phyloP scores from a whole-genome alignment of 2,329 filamentous ascomycete genomes.

The Verticillium alfalfae region DNA sequence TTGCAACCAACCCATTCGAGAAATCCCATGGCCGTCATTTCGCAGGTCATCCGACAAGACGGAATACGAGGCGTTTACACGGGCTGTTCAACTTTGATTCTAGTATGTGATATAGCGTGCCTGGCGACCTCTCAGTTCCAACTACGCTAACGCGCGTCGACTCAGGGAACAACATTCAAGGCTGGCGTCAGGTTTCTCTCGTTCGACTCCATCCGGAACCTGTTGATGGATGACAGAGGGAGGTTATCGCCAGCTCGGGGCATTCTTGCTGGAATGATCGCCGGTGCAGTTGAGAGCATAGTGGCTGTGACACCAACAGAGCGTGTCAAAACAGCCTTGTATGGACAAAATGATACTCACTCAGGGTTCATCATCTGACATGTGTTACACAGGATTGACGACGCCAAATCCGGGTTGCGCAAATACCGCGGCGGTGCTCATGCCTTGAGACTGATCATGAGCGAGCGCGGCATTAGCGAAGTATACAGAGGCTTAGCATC shows the following conservation, averaged over 20 bases:
- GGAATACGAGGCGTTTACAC: conserved; percentile 54
- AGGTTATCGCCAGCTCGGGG: conserved; percentile 49
- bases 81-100: conserved; percentile 54
- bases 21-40: conserved; percentile 54
- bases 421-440: conserved; percentile 23
- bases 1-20: conserved; percentile 32
- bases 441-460: conserved; percentile 24
- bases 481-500: conserved; percentile 38
- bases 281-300: conserved; percentile 55
- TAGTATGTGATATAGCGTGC: conserved; percentile 19
- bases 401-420: conserved; percentile 21
- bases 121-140: no score
- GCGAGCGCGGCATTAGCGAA: conserved; percentile 31
- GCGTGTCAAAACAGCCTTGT: conserved; percentile 60
- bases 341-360: conserved; percentile 10
- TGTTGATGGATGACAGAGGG: conserved; percentile 49
- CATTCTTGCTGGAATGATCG: conserved; percentile 59
- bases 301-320: conserved; percentile 65
- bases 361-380: background rate
- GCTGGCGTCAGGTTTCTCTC: conserved; percentile 61
- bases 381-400: conserved; percentile 23
- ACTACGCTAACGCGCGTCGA: background rate
- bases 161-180: conserved; percentile 53
- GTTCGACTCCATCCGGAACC: conserved; percentile 59
- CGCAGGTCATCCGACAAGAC: conserved; percentile 48